Base-by-base conservation (phyloP, 495 filamentous ascomycete genomes). In the Aspergillus ellipticus region DNA sequence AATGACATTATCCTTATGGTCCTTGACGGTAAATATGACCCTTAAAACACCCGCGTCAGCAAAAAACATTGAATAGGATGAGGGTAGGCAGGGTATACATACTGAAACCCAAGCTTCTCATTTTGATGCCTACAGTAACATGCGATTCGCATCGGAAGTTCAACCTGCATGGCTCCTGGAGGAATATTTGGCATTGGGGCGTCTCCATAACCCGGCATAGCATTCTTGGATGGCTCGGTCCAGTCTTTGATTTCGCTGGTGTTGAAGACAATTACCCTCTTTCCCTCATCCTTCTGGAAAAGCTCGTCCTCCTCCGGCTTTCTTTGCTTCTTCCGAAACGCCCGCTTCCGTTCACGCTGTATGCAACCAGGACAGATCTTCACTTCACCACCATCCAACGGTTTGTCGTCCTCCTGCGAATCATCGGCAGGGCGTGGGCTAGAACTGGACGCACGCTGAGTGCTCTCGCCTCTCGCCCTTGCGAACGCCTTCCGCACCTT, bases 41-140 rank as follows among this genome's bases (percentile, higher is more conserved):
- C 79, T 82, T 50, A 17, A 47, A 39, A 47, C 35, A 19, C 45
- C 17, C 48, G 59, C 28, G 46, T 61, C 49, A 55, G 57, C 49
- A 20, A 37, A 28, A 51, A 50, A 19, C 49, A 21, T 20, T 29
- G 9, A 28, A 21, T 33, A 29, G 7, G 20, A 29, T 16, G 22
- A 48, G 31, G 15, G 26, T 11, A 24, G 7, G 6, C 1, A 13
- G 35, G 17, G n/a, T 42, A 20, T 19, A 69, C 78, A 54, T 67
- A 82, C 75, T 89, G 88, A 61, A 96, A 97, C 2, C 93, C 93
- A 52, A 85, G 72, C 66, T 96, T 96, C 71, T 97, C 93, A 35
- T 83, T 80, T 55, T 97, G 93, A 66, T 97, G 93, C 3, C 93
- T 84, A 70, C 93, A 96, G 71, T 97, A 97, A 69, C 93, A 97